Percentiles rank a stretch among this genome's conserved stretches.
Conservation (phyloP, 495 filamentous ascomycete species). For the Glarea lozoyensis region DNA sequence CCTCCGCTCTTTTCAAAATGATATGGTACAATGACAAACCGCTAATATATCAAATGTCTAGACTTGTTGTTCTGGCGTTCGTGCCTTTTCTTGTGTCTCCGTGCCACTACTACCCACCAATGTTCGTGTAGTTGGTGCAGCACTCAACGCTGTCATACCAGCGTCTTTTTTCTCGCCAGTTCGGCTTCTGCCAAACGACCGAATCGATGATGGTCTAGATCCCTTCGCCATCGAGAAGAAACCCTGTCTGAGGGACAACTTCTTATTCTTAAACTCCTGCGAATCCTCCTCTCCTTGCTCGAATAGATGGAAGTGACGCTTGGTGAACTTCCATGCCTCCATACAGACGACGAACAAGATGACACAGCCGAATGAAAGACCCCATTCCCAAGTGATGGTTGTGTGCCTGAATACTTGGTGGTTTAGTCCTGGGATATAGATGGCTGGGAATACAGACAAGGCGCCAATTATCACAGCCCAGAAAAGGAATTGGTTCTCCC, state of each 20-base stretch:
- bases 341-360: constrained; percentile 48
- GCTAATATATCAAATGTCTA: too few species aligned
- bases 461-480: constrained; percentile 58
- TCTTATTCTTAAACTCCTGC: constrained; percentile 1
- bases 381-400: constrained; percentile 65
- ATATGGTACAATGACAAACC: too few species aligned
- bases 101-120: constrained; percentile 3
- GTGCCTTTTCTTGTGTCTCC: neutral
- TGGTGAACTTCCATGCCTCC: constrained; percentile 55
- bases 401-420: constrained; percentile 58
- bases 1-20: too few species aligned
- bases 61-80: neutral
- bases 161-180: constrained; percentile 11
- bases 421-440: constrained; percentile 64
- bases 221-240: constrained; percentile 31
- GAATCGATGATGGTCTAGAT: constrained; percentile 17
- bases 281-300: constrained; percentile 11
- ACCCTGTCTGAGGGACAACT: constrained; percentile 26
- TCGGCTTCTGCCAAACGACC: constrained; percentile 10
- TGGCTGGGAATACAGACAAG: constrained; percentile 54
- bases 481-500: constrained; percentile 62
- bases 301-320: constrained; percentile 29
- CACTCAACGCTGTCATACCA: constrained; percentile 9
- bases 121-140: constrained; percentile 8
- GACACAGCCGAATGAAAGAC: constrained; percentile 41